Evolutionary conservation across 164 flowering plant genomes (phyloP).

Genomic region (Macadamia tetraphylla): DNA sequence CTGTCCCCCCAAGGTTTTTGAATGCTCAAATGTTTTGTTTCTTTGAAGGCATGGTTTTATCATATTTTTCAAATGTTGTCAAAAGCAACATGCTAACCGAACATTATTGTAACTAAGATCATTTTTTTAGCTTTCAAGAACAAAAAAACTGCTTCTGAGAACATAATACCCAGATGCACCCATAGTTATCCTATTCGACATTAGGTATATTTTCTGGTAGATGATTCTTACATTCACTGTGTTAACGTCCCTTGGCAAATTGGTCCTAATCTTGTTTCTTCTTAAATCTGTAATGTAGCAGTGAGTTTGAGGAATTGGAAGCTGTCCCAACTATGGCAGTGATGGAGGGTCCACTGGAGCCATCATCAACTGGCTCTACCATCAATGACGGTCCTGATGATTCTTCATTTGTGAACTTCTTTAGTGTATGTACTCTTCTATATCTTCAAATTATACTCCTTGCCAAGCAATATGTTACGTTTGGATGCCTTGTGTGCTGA

Average conservation of each 20-base stretch:
- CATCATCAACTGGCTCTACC: conserved; percentile 45
- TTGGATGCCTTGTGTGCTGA: too few relatives aligned
- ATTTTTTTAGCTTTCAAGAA: too few relatives aligned
- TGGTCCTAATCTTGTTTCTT: not conserved
- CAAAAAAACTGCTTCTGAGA: too few relatives aligned
- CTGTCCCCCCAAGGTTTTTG: too few relatives aligned
- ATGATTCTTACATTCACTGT: not conserved
- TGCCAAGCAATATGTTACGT: not conserved
- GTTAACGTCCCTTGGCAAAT: not conserved
- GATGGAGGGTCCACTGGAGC: conserved; percentile 92
- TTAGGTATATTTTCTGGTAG: not conserved
- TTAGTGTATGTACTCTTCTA: conserved; percentile 54
- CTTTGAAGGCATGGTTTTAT: too few relatives aligned
- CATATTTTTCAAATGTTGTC: too few relatives aligned
- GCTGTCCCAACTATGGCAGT: conserved; percentile 81
- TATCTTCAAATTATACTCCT: not conserved
- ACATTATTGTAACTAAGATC: too few relatives aligned
- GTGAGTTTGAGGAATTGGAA: conserved; percentile 92
- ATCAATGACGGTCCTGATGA: conserved; percentile 59
- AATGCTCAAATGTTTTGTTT: too few relatives aligned
- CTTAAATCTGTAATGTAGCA: conserved; percentile 19
- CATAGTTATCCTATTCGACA: not conserved
- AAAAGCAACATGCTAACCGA: too few relatives aligned
- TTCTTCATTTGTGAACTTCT: conserved; percentile 75
- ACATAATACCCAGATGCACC: too few relatives aligned